Conservation (phyloP, 768 basidiomycete genomes). For the Tephrocybe sp. region DNA sequence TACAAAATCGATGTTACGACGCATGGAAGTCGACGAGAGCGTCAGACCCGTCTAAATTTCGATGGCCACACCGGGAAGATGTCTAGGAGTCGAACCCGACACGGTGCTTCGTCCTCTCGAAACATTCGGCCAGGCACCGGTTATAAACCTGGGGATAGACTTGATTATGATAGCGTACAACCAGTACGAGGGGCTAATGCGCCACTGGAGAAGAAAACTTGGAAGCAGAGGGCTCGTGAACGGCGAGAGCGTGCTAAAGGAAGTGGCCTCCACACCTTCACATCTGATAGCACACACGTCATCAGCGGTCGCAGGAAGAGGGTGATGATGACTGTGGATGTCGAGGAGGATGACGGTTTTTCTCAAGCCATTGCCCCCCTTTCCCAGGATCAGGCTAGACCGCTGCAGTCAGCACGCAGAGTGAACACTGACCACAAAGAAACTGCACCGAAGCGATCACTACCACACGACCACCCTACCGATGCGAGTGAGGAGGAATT, state of each 20-base stretch:
- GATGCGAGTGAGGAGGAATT: background rate
- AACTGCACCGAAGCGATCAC: background rate
- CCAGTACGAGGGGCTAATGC: conserved; percentile 10
- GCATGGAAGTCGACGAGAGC: conserved; percentile 32
- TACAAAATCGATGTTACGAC: conserved; percentile 39
- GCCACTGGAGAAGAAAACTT: conserved; percentile 23
- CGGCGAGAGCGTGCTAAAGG: conserved; percentile 25
- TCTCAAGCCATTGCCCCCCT: conserved; percentile 39
- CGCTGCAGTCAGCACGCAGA: conserved; percentile 17
- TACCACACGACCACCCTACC: background rate
- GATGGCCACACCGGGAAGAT: conserved; percentile 11
- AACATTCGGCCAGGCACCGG: conserved; percentile 28
- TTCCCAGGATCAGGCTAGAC: conserved; percentile 11
- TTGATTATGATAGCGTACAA: conserved; percentile 8
- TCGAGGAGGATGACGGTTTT: conserved; percentile 48
- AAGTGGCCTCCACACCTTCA: conserved; percentile 37
- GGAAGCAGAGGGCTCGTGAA: conserved; percentile 28
- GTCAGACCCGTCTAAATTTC: conserved; percentile 42
- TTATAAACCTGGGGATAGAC: conserved; percentile 45
- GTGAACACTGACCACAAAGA: conserved; percentile 2
- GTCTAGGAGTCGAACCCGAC: background rate
- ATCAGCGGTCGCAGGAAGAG: conserved; percentile 32
- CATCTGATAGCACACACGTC: conserved; percentile 37
- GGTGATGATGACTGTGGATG: conserved; percentile 37
- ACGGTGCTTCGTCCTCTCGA: background rate